Evolutionary conservation across 768 basidiomycete genomes (phyloP).

Genomic region (Krasilnikovozyma curviuscula): DNA sequence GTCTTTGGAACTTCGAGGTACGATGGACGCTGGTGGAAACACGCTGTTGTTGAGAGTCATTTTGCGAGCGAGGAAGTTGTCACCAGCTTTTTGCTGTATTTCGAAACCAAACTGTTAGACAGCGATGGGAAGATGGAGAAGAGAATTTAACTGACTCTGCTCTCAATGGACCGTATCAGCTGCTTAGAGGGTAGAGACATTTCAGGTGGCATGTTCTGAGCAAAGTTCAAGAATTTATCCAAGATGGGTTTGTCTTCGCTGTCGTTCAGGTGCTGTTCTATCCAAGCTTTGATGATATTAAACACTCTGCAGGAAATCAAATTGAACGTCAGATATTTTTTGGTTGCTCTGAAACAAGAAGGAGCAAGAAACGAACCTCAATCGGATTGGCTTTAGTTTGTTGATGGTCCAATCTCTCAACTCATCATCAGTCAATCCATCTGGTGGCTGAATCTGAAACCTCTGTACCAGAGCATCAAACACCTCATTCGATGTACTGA

Average conservation of each 20-base stretch:
- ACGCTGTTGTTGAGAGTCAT: constrained; percentile 38
- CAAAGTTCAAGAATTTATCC: constrained; percentile 61
- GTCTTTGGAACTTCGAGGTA: constrained; percentile 42
- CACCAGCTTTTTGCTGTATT: constrained; percentile 31
- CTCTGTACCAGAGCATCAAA: constrained; percentile 62
- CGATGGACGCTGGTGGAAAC: constrained; percentile 51
- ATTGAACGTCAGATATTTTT: neutral
- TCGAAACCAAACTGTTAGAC: constrained; percentile 12
- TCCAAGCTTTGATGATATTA: constrained; percentile 77
- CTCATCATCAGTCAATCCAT: constrained; percentile 42
- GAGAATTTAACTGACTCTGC: constrained; percentile 7
- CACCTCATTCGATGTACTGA: constrained; percentile 62
- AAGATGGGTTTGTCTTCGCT: constrained; percentile 66
- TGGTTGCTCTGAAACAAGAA: neutral
- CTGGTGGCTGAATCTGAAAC: constrained; percentile 58
- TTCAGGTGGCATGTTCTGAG: constrained; percentile 13
- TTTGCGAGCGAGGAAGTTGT: constrained; percentile 36
- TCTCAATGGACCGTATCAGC: constrained; percentile 18
- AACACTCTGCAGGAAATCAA: constrained; percentile 40
- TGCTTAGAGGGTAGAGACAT: neutral
- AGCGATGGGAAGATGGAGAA: constrained; percentile 8
- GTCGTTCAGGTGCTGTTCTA: constrained; percentile 54
- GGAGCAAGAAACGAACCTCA: constrained; percentile 39
- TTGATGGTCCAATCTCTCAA: constrained; percentile 57
- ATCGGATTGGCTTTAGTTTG: constrained; percentile 71